phyloP scores from a whole-genome alignment of 768 basidiomycete species.

The Lentinula detonsa region DNA sequence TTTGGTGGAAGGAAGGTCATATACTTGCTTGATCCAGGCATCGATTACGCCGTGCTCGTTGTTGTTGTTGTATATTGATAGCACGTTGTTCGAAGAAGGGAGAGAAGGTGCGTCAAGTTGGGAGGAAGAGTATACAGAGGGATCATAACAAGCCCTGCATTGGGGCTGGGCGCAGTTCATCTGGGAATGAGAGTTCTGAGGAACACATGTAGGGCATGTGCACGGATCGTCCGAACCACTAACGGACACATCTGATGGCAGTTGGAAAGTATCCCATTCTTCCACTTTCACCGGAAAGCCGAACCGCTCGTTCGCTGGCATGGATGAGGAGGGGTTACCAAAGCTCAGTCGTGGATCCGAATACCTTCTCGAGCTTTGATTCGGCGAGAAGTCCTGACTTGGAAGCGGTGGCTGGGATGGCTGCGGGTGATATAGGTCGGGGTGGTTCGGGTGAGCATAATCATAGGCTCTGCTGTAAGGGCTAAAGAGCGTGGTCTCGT shows the following conservation, averaged over 20 bases:
- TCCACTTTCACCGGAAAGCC: neutral
- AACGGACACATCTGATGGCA: slow-evolving; percentile 6
- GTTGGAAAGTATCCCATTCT: neutral
- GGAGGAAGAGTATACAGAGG: slow-evolving; percentile 41
- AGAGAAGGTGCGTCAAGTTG: slow-evolving; percentile 21
- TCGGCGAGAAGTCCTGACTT: slow-evolving; percentile 7
- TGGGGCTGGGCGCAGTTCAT: slow-evolving; percentile 30
- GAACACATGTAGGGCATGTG: slow-evolving; percentile 34
- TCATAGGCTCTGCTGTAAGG: slow-evolving; percentile 73
- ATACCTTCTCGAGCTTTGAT: neutral
- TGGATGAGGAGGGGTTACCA: neutral
- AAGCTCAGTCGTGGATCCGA: neutral
- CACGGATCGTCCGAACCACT: slow-evolving; percentile 41
- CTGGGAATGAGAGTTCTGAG: slow-evolving; percentile 21
- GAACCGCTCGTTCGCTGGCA: neutral
- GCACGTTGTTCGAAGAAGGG: slow-evolving; percentile 30
- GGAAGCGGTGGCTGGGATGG: slow-evolving; percentile 5
- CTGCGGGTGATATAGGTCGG: slow-evolving; percentile 11
- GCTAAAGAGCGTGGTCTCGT: slow-evolving; percentile 29
- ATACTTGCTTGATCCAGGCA: slow-evolving; percentile 52
- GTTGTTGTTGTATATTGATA: slow-evolving; percentile 20
- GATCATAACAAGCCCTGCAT: slow-evolving; percentile 53
- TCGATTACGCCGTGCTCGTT: slow-evolving; percentile 32
- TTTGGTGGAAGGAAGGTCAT: neutral
- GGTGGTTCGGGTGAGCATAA: slow-evolving; percentile 23